phyloP scores from a whole-genome alignment of 2,329 filamentous ascomycete genomes.

The Botryotinia globosa region DNA sequence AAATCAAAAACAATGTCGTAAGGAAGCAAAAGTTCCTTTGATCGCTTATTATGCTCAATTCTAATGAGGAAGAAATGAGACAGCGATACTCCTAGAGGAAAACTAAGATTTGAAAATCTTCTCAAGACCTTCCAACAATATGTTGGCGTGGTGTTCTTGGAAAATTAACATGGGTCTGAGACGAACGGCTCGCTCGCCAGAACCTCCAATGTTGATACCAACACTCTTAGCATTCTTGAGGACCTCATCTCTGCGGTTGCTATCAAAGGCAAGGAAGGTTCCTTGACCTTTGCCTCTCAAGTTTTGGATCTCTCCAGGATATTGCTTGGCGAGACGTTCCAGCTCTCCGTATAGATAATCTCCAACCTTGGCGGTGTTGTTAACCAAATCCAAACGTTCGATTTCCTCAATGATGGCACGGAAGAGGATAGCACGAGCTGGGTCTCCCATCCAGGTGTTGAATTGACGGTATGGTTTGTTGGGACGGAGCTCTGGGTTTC shows the following conservation, averaged over 20 bases:
- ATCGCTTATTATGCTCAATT: neutral
- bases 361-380: slow-evolving; percentile 59
- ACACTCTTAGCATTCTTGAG: slow-evolving; percentile 67
- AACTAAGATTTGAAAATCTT: slow-evolving; percentile 42
- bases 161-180: slow-evolving; percentile 81
- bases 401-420: slow-evolving; percentile 76
- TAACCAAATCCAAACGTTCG: slow-evolving; percentile 63
- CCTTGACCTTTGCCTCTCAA: slow-evolving; percentile 72
- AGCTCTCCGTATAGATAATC: slow-evolving; percentile 66
- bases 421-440: slow-evolving; percentile 73
- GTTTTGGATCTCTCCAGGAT: slow-evolving; percentile 68
- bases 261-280: slow-evolving; percentile 81
- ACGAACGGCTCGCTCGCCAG: slow-evolving; percentile 65
- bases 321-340: slow-evolving; percentile 59
- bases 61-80: neutral
- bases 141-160: slow-evolving; percentile 84
- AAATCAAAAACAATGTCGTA: neutral
- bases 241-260: slow-evolving; percentile 65
- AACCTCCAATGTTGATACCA: slow-evolving; percentile 77
- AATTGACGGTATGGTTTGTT: slow-evolving; percentile 85
- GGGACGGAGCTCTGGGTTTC: slow-evolving; percentile 68
- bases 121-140: slow-evolving; percentile 75
- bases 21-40: neutral
- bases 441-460: slow-evolving; percentile 87
- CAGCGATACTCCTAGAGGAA: neutral